Conservation (phyloP, 768 basidiomycete species). For the Termitomyces sp. region DNA sequence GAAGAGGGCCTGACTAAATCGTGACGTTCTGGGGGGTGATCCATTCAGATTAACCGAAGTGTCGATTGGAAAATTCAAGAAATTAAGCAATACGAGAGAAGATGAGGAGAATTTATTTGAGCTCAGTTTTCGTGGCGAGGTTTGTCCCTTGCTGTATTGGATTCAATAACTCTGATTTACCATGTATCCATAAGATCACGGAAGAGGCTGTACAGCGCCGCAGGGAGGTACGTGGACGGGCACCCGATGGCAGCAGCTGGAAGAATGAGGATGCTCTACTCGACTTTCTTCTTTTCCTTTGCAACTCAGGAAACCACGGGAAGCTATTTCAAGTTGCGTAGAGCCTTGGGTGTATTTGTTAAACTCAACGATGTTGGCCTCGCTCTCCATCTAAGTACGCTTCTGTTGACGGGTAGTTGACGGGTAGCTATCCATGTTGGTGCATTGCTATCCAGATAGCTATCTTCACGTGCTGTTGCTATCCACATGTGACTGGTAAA, state of each 20-base stretch:
- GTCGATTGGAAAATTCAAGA: no score
- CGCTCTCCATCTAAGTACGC: no score
- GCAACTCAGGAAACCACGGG: background rate
- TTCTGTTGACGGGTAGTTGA: no score
- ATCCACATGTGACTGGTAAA: no score
- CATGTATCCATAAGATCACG: background rate
- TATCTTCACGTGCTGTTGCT: no score
- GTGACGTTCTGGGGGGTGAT: no score
- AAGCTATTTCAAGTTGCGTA: background rate
- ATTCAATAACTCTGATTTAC: background rate
- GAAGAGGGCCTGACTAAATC: no score
- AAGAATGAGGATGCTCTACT: background rate
- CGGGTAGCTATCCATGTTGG: no score
- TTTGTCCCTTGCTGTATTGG: background rate
- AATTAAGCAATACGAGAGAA: background rate
- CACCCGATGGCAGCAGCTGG: background rate
- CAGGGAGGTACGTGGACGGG: background rate
- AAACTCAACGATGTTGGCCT: no score
- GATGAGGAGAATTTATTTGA: background rate
- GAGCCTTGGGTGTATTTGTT: background rate
- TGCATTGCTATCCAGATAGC: no score
- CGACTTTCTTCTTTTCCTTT: background rate
- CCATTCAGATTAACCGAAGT: no score
- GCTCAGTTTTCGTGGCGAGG: background rate
- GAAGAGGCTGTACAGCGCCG: background rate